Conservation (phyloP, 768 basidiomycete species). For the Lactifluus pinguis region DNA sequence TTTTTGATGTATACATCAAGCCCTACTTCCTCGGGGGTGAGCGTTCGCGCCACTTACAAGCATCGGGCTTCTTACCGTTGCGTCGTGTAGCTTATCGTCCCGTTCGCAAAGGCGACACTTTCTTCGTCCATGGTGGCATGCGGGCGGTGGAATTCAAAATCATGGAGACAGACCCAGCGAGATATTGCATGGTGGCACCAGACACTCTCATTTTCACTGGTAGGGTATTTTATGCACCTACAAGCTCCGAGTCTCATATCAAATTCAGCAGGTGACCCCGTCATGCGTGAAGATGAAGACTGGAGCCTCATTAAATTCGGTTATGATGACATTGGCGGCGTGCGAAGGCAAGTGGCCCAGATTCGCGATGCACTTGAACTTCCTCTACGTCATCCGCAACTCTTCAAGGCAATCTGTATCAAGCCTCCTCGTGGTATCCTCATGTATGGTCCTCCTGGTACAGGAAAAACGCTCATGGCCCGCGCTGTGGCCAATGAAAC, state of each 20-base stretch:
- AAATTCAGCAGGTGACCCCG: conserved; percentile 84
- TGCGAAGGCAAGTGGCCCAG: conserved; percentile 99
- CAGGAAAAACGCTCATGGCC: conserved; percentile 99
- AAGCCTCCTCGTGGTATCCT: conserved; percentile 98
- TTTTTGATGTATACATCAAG: conserved; percentile 98
- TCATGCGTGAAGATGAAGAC: conserved; percentile 99
- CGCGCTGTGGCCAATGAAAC: conserved; percentile 99
- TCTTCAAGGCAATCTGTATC: conserved; percentile 99
- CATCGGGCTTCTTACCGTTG: not conserved
- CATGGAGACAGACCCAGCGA: conserved; percentile 94
- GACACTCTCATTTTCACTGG: conserved; percentile 96
- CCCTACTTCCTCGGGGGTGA: conserved; percentile 96
- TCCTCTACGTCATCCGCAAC: conserved; percentile 94
- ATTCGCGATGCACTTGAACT: conserved; percentile 98
- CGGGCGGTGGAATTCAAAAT: conserved; percentile 99
- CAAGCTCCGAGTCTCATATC: conserved; percentile 3
- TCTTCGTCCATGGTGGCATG: conserved; percentile 98
- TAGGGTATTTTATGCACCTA: conserved; percentile 23
- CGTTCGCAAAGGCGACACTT: conserved; percentile 95
- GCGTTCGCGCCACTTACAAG: conserved; percentile 15
- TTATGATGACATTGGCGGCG: conserved; percentile 98
- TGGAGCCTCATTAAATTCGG: conserved; percentile 93
- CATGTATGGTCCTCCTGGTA: conserved; percentile 97
- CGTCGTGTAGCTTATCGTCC: conserved; percentile 54
- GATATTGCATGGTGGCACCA: conserved; percentile 98